These are phyloP conservation scores for Aspergillus fijiensis DNA, from an alignment of 2,329 filamentous ascomycete genomes.

Conservation along the genomic window DNA sequence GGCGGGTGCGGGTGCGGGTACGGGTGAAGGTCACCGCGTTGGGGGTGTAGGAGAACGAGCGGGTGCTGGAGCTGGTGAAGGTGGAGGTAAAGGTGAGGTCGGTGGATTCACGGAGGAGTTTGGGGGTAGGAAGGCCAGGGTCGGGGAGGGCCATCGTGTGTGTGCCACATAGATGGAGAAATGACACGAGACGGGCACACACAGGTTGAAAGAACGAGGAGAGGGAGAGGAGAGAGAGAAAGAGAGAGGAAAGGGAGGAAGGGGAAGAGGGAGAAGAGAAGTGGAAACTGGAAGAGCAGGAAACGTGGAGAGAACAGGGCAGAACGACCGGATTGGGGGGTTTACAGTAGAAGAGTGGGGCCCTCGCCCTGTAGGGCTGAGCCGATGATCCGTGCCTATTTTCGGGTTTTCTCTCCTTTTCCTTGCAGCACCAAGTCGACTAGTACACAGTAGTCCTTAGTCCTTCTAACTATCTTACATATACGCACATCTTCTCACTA, in stretches of 20 bases:
- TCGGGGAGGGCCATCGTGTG: not conserved
- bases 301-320: not conserved
- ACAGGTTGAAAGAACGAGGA: slow-evolving; percentile 1
- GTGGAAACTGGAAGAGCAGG: not conserved
- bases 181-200: not conserved
- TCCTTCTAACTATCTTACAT: too few species aligned
- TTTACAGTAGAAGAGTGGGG: not conserved
- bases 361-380: slow-evolving; percentile 22
- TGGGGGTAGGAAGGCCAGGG: not conserved
- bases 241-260: not conserved
- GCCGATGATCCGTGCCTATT: slow-evolving; percentile 5
- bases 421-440: not conserved
- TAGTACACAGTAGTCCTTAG: too few species aligned
- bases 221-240: not conserved
- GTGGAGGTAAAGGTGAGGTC: slow-evolving; percentile 10
- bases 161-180: slow-evolving; percentile 1
- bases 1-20: slow-evolving; percentile 15
- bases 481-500: too few species aligned
- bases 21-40: slow-evolving; percentile 18
- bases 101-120: slow-evolving; percentile 8
- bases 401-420: slow-evolving; percentile 2
- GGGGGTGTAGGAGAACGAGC: not conserved
- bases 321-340: slow-evolving; percentile 2
- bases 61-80: not conserved
- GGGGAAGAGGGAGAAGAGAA: not conserved